phyloP scores from a whole-genome alignment of 2,329 filamentous ascomycete species.

The Cercospora canescens region DNA sequence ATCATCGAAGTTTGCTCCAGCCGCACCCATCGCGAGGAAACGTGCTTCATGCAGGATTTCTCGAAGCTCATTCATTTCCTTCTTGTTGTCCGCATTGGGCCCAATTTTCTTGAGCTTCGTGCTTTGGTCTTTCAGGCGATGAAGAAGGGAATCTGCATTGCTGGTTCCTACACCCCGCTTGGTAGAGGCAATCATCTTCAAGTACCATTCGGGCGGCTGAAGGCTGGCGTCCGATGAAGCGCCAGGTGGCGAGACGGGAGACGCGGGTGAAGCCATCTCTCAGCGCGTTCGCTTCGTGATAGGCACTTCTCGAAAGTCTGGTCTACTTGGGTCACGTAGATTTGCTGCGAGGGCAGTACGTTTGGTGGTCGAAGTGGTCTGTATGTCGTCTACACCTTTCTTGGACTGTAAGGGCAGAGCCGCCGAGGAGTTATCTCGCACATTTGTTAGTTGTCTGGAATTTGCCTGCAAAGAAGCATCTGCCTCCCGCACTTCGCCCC shows the following conservation, averaged over 20 bases:
- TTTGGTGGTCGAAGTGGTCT: background rate
- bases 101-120: slow-evolving; percentile 6
- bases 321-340: background rate
- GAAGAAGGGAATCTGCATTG: slow-evolving; percentile 11
- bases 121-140: slow-evolving; percentile 13
- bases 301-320: background rate
- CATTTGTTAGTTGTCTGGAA: background rate
- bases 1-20: slow-evolving; percentile 40
- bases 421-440: background rate
- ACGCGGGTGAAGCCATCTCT: background rate
- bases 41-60: slow-evolving; percentile 41
- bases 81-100: background rate
- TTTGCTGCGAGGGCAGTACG: background rate
- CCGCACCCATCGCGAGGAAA: slow-evolving; percentile 36
- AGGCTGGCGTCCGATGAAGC: background rate
- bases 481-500: background rate
- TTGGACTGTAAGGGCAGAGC: background rate
- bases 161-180: slow-evolving; percentile 10
- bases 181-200: background rate
- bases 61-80: slow-evolving; percentile 36
- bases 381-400: background rate
- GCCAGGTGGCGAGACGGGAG: background rate
- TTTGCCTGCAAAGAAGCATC: background rate
- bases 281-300: background rate
- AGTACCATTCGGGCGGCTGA: slow-evolving; percentile 26